Conservation (phyloP, 2,329 filamentous ascomycete species). For the Fusarium avenaceum region DNA sequence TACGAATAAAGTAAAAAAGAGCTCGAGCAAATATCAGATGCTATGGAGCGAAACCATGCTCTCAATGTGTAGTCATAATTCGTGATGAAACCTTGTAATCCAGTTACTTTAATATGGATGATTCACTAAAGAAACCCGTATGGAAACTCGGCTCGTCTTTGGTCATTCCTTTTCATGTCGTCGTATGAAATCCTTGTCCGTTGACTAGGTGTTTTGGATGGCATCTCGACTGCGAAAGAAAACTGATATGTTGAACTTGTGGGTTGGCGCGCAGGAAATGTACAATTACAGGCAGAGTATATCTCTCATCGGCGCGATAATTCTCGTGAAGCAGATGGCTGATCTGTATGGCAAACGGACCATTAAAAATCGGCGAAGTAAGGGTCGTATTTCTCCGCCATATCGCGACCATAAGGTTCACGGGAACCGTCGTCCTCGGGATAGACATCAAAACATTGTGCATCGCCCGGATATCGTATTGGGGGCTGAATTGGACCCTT, state of each 20-base stretch:
- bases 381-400: constrained; percentile 76
- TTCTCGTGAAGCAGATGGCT: background rate
- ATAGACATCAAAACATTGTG: constrained; percentile 85
- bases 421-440: constrained; percentile 78
- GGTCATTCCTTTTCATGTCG: constrained; percentile 5
- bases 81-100: constrained; percentile 35
- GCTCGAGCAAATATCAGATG: constrained; percentile 8
- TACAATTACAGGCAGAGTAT: background rate
- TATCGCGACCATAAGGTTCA: constrained; percentile 77
- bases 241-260: constrained; percentile 9
- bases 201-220: background rate
- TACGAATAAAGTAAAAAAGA: constrained; percentile 7
- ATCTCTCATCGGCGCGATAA: background rate
- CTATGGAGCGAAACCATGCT: constrained; percentile 3
- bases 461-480: constrained; percentile 78
- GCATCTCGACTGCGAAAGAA: constrained; percentile 1
- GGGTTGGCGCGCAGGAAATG: background rate
- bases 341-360: background rate
- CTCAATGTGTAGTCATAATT: constrained; percentile 13
- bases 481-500: constrained; percentile 82
- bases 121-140: constrained; percentile 9
- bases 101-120: constrained; percentile 20
- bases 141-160: constrained; percentile 23
- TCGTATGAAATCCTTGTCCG: background rate
- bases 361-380: constrained; percentile 75